Conservation (phyloP, 2,329 filamentous ascomycete genomes). For the Aspergillus brasiliensis region DNA sequence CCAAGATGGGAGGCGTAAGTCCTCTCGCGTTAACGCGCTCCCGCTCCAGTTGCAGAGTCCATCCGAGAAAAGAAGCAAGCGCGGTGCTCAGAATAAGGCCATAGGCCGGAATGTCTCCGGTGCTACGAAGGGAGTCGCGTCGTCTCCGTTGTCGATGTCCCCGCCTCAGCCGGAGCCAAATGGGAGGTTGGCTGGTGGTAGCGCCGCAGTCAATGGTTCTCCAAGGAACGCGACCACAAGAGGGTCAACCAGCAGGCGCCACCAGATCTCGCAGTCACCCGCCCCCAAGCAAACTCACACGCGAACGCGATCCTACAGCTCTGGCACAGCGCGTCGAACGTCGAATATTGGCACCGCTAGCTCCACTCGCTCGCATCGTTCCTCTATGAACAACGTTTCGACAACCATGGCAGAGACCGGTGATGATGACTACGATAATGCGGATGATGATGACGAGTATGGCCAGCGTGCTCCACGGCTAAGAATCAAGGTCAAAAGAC, state of each 20-base stretch:
- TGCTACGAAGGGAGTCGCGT: constrained; percentile 27
- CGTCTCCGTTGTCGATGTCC: constrained; percentile 35
- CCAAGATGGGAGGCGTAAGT: constrained; percentile 62
- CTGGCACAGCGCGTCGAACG: constrained; percentile 23
- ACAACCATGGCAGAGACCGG: constrained; percentile 10
- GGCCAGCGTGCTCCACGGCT: constrained; percentile 36
- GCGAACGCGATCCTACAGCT: constrained; percentile 35
- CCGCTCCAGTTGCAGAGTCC: constrained; percentile 52
- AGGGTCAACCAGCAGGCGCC: constrained; percentile 23
- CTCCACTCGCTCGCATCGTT: constrained; percentile 31
- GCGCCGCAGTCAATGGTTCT: constrained; percentile 35
- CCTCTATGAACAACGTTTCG: constrained; percentile 26
- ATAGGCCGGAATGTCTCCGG: constrained; percentile 32
- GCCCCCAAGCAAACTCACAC: constrained; percentile 27
- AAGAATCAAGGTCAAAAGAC: constrained; percentile 55
- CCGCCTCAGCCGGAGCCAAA: constrained; percentile 32
- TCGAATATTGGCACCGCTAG: constrained; percentile 23
- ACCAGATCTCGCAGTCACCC: constrained; percentile 30
- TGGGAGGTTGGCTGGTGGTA: constrained; percentile 34
- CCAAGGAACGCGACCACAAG: constrained; percentile 28
- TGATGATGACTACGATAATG: constrained; percentile 20
- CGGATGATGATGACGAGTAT: constrained; percentile 18
- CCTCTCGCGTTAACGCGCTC: constrained; percentile 56
- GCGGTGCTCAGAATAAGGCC: constrained; percentile 41
- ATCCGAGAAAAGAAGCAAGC: constrained; percentile 51